Conservation (phyloP, 257 asterid species). For the Lycium ferocissimum region DNA sequence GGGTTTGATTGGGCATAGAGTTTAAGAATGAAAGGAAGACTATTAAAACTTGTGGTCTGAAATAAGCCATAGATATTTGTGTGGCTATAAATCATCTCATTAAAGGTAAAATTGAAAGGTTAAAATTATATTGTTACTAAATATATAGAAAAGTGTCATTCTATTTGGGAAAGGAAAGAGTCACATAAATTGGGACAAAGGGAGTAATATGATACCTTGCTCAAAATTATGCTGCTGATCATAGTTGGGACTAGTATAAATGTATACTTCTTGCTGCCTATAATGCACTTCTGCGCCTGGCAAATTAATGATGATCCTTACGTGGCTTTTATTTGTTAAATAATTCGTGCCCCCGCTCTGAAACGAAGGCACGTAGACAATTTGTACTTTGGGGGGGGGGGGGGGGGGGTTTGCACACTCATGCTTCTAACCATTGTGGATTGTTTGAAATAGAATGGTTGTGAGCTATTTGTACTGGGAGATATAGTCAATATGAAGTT, state of each 20-base stretch:
- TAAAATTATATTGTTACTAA: too few relatives aligned
- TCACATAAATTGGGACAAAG: too few relatives aligned
- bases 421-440: background rate
- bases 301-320: background rate
- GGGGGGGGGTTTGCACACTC: background rate
- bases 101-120: too few relatives aligned
- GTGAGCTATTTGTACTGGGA: background rate
- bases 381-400: background rate
- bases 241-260: conserved; percentile 12
- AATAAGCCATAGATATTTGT: too few relatives aligned
- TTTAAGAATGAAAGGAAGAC: too few relatives aligned
- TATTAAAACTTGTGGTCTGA: too few relatives aligned
- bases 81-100: too few relatives aligned
- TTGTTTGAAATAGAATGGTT: background rate
- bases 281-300: background rate
- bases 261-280: background rate
- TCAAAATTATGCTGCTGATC: conserved; percentile 6
- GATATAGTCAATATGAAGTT: background rate
- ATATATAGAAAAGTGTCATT: too few relatives aligned
- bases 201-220: conserved; percentile 14
- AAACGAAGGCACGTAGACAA: background rate
- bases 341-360: background rate
- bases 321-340: conserved; percentile 9
- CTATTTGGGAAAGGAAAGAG: too few relatives aligned
- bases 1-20: too few relatives aligned